Evolutionary conservation across 208 protist genomes (phyloP).

Genomic region (Trypanosoma mega): DNA sequence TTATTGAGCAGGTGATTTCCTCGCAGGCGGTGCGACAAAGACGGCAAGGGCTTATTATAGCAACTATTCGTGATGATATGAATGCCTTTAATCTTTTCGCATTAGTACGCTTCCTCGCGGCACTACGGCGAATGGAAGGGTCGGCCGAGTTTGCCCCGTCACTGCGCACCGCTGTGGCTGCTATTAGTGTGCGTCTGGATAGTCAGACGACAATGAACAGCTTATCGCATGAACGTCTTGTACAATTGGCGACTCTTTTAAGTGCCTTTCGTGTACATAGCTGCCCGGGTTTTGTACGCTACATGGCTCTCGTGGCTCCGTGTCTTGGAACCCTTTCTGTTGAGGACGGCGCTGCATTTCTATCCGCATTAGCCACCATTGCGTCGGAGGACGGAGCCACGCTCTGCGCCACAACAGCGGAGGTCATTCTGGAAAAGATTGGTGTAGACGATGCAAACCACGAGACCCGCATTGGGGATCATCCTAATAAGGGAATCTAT

Average conservation of each 20-base stretch:
- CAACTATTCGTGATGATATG: constrained; percentile 21
- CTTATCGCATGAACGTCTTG: constrained; percentile 39
- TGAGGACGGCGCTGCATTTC: constrained; percentile 45
- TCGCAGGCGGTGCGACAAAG: constrained; percentile 17
- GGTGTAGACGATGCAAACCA: neutral
- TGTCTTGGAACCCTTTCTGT: constrained; percentile 26
- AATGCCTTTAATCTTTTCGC: constrained; percentile 21
- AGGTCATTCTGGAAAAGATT: constrained; percentile 21
- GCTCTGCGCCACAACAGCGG: constrained; percentile 22
- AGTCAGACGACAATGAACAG: neutral
- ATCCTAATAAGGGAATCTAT: too few species aligned
- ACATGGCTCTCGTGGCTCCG: constrained; percentile 25
- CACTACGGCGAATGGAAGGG: constrained; percentile 40
- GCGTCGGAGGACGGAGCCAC: constrained; percentile 18
- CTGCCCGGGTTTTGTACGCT: constrained; percentile 50
- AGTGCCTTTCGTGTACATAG: constrained; percentile 52
- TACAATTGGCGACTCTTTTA: constrained; percentile 51
- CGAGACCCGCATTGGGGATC: too few species aligned
- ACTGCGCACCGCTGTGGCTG: constrained; percentile 25
- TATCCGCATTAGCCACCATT: constrained; percentile 42
- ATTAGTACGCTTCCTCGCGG: constrained; percentile 50
- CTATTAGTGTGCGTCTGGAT: constrained; percentile 29
- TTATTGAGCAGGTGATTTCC: constrained; percentile 26
- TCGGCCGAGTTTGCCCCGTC: constrained; percentile 26
- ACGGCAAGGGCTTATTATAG: constrained; percentile 21